Evolutionary conservation across 768 basidiomycete species (phyloP), one percentile per base, ranked within the genome.

Genomic region (Xerocomellus amylosporus): DNA sequence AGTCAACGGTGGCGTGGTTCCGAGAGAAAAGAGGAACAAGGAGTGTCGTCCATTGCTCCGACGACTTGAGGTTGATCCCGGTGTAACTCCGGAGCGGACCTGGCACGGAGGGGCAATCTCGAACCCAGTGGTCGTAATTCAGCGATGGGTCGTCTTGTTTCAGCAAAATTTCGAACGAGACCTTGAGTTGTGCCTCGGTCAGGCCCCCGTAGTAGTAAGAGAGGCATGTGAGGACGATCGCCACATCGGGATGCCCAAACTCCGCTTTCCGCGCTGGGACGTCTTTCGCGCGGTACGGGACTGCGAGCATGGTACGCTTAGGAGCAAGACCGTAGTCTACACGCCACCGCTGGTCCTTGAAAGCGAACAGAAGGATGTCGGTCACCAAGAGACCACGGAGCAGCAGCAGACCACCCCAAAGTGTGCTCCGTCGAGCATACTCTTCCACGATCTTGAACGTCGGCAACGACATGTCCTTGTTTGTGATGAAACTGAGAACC

Each of bases 261-360:
- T 82, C 79, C 36, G 80, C 73, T 28, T 74, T 67, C 13, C 65
- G 55, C 14, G 77, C 67, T 0, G 81, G 80, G 6, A 74, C 66
- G 45, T 82, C 81, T 56, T 80, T 82, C 0, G 80, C 81, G n/a
- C 75, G 69, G 51, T 79, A 82, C 0, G 81, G 81, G 0, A 82
- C 79, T 1, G 80, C 79, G 1, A 82, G 71, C 57, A 77, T 64
- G 1, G 79, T 73, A 4, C 81, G 73, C 7, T 28, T 28, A 9
- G 28, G 8, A 28, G 28, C 28, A 28, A 28, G 28, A 28, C 28
- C 28, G 28, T 28, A 83, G 42, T 82, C 76, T 0, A 82, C 81
- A 30, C 80, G 62, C 78, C 79, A 82, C 12, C 79, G 73, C 43
- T 68, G 71, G 17, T 73, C 67, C 30, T 61, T 63, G 0, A 83